phyloP scores from a whole-genome alignment of 2,329 filamentous ascomycete genomes.

The Cadophora luteo-olivacea region DNA sequence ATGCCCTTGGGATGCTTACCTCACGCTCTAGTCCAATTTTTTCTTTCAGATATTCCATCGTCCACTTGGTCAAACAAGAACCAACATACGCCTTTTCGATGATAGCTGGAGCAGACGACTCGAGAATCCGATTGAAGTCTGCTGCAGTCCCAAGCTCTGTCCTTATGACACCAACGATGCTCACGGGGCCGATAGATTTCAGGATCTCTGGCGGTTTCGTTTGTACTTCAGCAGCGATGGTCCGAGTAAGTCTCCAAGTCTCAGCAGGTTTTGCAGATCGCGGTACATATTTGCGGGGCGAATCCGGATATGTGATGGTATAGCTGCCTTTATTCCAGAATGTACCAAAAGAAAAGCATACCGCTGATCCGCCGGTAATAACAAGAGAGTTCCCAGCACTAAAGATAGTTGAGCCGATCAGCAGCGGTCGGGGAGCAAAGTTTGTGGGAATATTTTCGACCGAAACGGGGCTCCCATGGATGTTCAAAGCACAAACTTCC shows the following conservation, averaged over 20 bases:
- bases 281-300: background rate
- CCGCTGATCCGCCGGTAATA: slow-evolving; percentile 80
- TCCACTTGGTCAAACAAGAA: slow-evolving; percentile 71
- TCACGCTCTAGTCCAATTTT: slow-evolving; percentile 66
- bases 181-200: background rate
- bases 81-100: slow-evolving; percentile 72
- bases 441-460: background rate
- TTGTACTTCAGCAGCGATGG: slow-evolving; percentile 24
- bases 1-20: slow-evolving; percentile 49
- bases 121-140: slow-evolving; percentile 67
- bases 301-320: slow-evolving; percentile 26
- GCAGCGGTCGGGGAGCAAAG: slow-evolving; percentile 62
- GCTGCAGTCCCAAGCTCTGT: slow-evolving; percentile 56
- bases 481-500: slow-evolving; percentile 53
- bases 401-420: slow-evolving; percentile 71
- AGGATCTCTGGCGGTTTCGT: background rate
- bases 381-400: slow-evolving; percentile 57
- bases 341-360: slow-evolving; percentile 90
- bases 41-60: slow-evolving; percentile 67
- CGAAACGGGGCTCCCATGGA: background rate
- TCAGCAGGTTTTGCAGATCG: background rate
- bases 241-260: slow-evolving; percentile 37
- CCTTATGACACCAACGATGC: slow-evolving; percentile 54
- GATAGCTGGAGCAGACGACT: slow-evolving; percentile 65
- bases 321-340: slow-evolving; percentile 73